phyloP scores from a whole-genome alignment of 2,329 filamentous ascomycete species.

The Xylaria sp. region DNA sequence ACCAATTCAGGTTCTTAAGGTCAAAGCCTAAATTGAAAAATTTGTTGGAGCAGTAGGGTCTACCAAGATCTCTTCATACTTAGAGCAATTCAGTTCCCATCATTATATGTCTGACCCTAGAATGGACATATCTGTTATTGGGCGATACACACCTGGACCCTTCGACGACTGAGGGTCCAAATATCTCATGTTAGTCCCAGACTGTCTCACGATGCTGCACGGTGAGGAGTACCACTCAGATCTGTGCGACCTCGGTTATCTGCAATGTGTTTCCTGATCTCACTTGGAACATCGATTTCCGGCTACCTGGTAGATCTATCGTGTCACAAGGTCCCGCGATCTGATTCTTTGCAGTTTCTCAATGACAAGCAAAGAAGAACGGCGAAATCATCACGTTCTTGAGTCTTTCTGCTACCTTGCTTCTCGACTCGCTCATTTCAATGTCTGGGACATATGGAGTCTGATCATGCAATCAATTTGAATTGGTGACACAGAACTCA shows the following conservation, averaged over 20 bases:
- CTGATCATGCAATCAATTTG: slow-evolving; percentile 40
- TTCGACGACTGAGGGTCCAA: slow-evolving; percentile 20
- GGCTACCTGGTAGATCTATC: slow-evolving; percentile 37
- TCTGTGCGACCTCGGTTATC: slow-evolving; percentile 44
- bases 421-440: slow-evolving; percentile 39
- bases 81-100: neutral
- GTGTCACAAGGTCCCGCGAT: slow-evolving; percentile 36
- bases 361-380: slow-evolving; percentile 32
- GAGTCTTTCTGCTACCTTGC: slow-evolving; percentile 25
- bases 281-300: slow-evolving; percentile 39
- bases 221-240: slow-evolving; percentile 38
- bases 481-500: slow-evolving; percentile 38
- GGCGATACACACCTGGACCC: slow-evolving; percentile 14
- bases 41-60: slow-evolving; percentile 10
- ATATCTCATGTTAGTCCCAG: slow-evolving; percentile 29
- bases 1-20: neutral
- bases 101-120: neutral
- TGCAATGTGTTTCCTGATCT: slow-evolving; percentile 42
- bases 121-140: slow-evolving; percentile 11
- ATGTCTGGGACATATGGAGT: slow-evolving; percentile 43
- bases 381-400: slow-evolving; percentile 29
- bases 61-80: neutral
- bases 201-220: slow-evolving; percentile 44
- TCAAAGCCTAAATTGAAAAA: slow-evolving; percentile 17
- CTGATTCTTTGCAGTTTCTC: slow-evolving; percentile 34